A percentile compares a stretch with the other conserved stretches of the same genome.
phyloP scores from a whole-genome alignment of 2,329 filamentous ascomycete species.

The Beauveria varroae region DNA sequence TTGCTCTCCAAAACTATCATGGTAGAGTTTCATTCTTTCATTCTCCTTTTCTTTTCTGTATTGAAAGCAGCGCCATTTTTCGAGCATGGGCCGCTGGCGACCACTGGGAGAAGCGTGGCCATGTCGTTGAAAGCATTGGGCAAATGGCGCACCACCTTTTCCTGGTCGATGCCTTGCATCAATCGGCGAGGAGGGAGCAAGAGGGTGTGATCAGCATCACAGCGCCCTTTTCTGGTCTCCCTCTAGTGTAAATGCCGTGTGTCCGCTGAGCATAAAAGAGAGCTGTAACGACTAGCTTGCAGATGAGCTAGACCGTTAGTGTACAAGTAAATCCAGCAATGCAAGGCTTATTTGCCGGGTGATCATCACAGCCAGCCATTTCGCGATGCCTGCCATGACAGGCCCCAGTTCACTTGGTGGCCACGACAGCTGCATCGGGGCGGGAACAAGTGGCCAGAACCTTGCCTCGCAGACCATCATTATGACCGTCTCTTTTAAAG shows the following conservation, averaged over 20 bases:
- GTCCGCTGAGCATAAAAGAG: background rate
- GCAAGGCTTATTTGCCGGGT: too few relatives aligned
- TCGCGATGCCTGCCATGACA: too few relatives aligned
- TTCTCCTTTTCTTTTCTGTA: too few relatives aligned
- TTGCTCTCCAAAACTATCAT: background rate
- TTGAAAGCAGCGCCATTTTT: background rate
- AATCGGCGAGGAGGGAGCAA: background rate
- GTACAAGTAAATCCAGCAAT: background rate
- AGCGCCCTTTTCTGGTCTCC: background rate
- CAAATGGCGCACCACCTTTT: background rate
- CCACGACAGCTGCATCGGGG: too few relatives aligned
- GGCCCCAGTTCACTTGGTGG: too few relatives aligned
- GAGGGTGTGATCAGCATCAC: background rate
- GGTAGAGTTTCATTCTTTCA: background rate
- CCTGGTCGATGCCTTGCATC: constrained; percentile 4
- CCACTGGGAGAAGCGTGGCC: background rate
- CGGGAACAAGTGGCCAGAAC: too few relatives aligned
- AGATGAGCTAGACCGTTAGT: constrained; percentile 4
- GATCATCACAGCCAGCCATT: background rate
- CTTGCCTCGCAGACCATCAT: too few relatives aligned
- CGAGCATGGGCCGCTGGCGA: background rate
- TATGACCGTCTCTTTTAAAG: too few relatives aligned
- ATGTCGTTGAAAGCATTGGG: background rate
- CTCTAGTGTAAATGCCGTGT: background rate
- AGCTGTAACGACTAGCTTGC: background rate